Base-by-base conservation (phyloP, 495 filamentous ascomycete species). In the Achaetomiella virescens region DNA sequence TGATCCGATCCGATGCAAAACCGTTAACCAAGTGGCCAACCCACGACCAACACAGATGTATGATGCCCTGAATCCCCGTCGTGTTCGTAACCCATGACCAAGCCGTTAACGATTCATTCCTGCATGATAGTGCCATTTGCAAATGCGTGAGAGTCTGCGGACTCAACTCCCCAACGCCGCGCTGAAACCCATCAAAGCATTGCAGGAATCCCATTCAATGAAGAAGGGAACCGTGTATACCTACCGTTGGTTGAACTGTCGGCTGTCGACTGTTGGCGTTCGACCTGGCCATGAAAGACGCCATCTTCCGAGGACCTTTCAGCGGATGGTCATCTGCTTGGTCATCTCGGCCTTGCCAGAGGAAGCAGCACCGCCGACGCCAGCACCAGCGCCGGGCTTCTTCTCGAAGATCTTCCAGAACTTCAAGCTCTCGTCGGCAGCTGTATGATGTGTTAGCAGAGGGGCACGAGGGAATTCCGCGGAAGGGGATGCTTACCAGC, bases 401-500 rank as follows among this genome's bases (percentile, higher is more conserved):
- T 95, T 96, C 81, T 98, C 93, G 62, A 98, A 98, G 60, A 97
- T 75, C 84, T 97, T 98, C 93, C 93, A 99, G 81, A 99, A 99
- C 72, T 99, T 99, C 69, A 99, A 78, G 67, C 84, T 90, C 80
- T 99, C 93, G 66, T 99, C 93, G 17, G 91, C 90, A 54, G 91
- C 89, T 73, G 46, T 15, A 27, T 33, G 17, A 10, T 17, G 48
- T 45, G 60, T 69, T 49, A 70, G 60, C 15, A 50, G 40, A 7
- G 10, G 12, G 29, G n/a, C 22, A 12, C 25, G 20, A n/a, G 22
- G 29, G 27, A 36, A 8, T 15, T 3, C n/a, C 20, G 1, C 4
- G 12, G 44, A 29, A 14, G 2, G 6, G 10, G 9, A 6, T 12
- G 20, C 72, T 75, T 67, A 81, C 79, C 86, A 46, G 93, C 91